phyloP scores from a whole-genome alignment of 2,329 filamentous ascomycete genomes.

The Aspergillus caelatus region DNA sequence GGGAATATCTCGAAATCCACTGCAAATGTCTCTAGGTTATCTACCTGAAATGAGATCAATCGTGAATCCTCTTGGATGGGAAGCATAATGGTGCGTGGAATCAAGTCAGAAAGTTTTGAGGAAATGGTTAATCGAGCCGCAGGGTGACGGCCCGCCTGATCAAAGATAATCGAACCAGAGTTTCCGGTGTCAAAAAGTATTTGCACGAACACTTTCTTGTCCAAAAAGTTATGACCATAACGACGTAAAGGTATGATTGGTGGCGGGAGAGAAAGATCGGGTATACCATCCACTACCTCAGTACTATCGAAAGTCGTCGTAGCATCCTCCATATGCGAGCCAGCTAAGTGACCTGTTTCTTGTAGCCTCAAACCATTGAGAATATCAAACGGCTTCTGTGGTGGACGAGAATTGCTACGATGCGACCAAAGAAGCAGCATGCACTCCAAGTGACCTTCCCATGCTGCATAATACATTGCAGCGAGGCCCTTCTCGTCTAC shows the following conservation, averaged over 20 bases:
- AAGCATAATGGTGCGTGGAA: constrained; percentile 92
- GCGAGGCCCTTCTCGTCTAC: constrained; percentile 90
- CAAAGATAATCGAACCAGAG: constrained; percentile 80
- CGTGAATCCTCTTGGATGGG: constrained; percentile 96
- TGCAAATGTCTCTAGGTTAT: constrained; percentile 87
- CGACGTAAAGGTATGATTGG: constrained; percentile 92
- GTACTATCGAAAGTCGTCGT: constrained; percentile 61
- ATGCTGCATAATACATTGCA: constrained; percentile 97
- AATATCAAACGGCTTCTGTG: constrained; percentile 36
- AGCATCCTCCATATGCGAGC: constrained; percentile 33
- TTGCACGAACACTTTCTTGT: constrained; percentile 95
- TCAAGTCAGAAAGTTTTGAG: constrained; percentile 92
- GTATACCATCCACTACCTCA: constrained; percentile 81
- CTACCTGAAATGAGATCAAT: constrained; percentile 92
- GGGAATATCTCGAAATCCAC: constrained; percentile 98
- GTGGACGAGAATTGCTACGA: constrained; percentile 23
- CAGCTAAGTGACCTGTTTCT: constrained; percentile 27
- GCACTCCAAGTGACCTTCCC: constrained; percentile 94
- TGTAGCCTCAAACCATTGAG: constrained; percentile 38
- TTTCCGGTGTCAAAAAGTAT: constrained; percentile 78
- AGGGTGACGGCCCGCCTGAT: constrained; percentile 95
- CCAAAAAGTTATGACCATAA: constrained; percentile 97
- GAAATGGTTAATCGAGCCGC: constrained; percentile 94
- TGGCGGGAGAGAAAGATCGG: constrained; percentile 85
- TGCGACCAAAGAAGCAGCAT: constrained; percentile 76